phyloP scores from a whole-genome alignment of 1,139 yeast genomes.

The Yamadazyma siamensis region DNA sequence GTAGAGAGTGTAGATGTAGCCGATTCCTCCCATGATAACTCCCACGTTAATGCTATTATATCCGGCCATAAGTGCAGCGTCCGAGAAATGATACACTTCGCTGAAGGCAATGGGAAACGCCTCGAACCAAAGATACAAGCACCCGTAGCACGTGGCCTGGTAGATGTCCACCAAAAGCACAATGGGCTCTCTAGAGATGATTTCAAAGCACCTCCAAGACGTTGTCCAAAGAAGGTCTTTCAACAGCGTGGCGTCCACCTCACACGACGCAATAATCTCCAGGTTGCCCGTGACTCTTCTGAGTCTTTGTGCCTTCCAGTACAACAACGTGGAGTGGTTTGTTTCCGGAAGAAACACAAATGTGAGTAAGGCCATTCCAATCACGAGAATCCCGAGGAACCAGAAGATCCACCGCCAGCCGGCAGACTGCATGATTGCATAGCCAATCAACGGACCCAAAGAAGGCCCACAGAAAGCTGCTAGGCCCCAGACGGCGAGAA shows the following conservation, averaged over 20 bases:
- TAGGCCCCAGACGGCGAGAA: slow-evolving; percentile 28
- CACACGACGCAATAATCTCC: slow-evolving; percentile 38
- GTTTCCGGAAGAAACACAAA: slow-evolving; percentile 50
- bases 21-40: slow-evolving; percentile 17
- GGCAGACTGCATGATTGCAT: slow-evolving; percentile 18
- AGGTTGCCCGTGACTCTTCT: slow-evolving; percentile 43
- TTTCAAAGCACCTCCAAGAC: slow-evolving; percentile 30
- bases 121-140: slow-evolving; percentile 33
- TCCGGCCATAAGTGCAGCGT: slow-evolving; percentile 23
- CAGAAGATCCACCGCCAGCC: slow-evolving; percentile 48
- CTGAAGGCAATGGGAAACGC: slow-evolving; percentile 29
- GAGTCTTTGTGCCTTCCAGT: slow-evolving; percentile 45
- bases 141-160: slow-evolving; percentile 28
- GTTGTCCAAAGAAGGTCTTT: slow-evolving; percentile 19
- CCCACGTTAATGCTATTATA: slow-evolving; percentile 45
- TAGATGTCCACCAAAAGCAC: slow-evolving; percentile 29
- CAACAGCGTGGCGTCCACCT: slow-evolving; percentile 33
- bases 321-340: slow-evolving; percentile 40
- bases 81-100: slow-evolving; percentile 20
- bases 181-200: slow-evolving; percentile 29
- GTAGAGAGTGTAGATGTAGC: slow-evolving; percentile 20
- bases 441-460: slow-evolving; percentile 32
- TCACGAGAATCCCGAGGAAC: slow-evolving; percentile 38
- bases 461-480: slow-evolving; percentile 33
- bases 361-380: slow-evolving; percentile 27